A percentile compares a stretch with the other conserved stretches of the same genome.
Conservation (phyloP, 306 rosid species). For the Neltuma alba region DNA sequence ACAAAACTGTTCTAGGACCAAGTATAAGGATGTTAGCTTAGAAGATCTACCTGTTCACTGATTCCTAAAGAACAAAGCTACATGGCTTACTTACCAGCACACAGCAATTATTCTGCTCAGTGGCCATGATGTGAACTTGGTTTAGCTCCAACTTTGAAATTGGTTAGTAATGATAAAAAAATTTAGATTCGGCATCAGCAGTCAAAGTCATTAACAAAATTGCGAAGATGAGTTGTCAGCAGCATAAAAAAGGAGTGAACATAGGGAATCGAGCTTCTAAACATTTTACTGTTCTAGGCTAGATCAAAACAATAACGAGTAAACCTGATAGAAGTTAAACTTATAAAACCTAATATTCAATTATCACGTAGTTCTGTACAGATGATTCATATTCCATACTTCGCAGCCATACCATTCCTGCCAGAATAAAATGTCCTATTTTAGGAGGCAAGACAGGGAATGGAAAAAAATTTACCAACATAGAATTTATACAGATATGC, state of each 20-base stretch:
- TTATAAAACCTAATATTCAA: neutral
- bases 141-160: neutral
- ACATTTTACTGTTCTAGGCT: neutral
- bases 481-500: no score
- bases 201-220: neutral
- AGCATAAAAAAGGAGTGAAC: neutral
- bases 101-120: neutral
- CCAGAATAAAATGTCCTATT: neutral
- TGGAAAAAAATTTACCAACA: neutral
- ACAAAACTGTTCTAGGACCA: neutral
- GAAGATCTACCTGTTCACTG: neutral
- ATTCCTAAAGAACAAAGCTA: neutral
- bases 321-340: neutral
- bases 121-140: neutral
- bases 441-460: neutral
- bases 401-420: neutral
- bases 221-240: neutral
- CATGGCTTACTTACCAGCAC: neutral
- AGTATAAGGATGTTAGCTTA: neutral
- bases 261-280: neutral
- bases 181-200: neutral
- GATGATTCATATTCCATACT: neutral
- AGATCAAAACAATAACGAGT: neutral
- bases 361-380: neutral
- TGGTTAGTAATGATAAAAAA: neutral